Evolutionary conservation across 768 basidiomycete species (phyloP).

Genomic region (Pholiota microspora): DNA sequence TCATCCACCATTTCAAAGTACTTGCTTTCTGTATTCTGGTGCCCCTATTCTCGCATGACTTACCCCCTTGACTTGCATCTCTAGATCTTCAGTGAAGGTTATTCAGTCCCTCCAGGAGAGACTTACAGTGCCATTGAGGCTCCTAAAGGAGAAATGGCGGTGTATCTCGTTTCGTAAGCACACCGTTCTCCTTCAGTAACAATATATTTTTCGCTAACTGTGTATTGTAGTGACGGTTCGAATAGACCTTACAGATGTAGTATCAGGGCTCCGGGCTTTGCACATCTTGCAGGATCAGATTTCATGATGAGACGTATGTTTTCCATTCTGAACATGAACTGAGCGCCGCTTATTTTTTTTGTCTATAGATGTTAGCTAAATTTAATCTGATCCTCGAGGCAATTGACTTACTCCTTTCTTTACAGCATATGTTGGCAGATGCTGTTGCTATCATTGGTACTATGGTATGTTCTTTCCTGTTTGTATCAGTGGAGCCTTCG

Average conservation of each 20-base stretch:
- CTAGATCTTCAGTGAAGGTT: constrained; percentile 94
- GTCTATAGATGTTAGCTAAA: constrained; percentile 39
- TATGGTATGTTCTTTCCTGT: constrained; percentile 60
- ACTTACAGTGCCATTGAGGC: constrained; percentile 98
- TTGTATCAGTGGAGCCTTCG: not conserved
- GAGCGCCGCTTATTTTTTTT: constrained; percentile 11
- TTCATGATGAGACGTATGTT: constrained; percentile 95
- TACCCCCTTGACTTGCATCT: not conserved
- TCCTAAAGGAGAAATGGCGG: constrained; percentile 98
- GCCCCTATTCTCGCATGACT: not conserved
- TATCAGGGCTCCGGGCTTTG: constrained; percentile 95
- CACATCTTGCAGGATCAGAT: constrained; percentile 93
- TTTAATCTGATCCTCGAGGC: constrained; percentile 15
- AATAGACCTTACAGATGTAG: constrained; percentile 97
- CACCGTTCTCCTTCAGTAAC: not conserved
- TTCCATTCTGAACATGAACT: constrained; percentile 8
- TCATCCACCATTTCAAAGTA: constrained; percentile 99
- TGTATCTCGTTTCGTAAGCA: constrained; percentile 93
- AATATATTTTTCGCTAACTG: not conserved
- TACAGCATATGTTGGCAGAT: constrained; percentile 86
- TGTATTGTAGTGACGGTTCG: constrained; percentile 70
- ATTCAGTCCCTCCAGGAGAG: constrained; percentile 93
- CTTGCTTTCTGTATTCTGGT: not conserved
- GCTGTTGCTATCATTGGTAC: constrained; percentile 98
- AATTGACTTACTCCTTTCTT: constrained; percentile 20